phyloP scores from a whole-genome alignment of 2,329 filamentous ascomycete genomes.

The Metarhizium sp. region DNA sequence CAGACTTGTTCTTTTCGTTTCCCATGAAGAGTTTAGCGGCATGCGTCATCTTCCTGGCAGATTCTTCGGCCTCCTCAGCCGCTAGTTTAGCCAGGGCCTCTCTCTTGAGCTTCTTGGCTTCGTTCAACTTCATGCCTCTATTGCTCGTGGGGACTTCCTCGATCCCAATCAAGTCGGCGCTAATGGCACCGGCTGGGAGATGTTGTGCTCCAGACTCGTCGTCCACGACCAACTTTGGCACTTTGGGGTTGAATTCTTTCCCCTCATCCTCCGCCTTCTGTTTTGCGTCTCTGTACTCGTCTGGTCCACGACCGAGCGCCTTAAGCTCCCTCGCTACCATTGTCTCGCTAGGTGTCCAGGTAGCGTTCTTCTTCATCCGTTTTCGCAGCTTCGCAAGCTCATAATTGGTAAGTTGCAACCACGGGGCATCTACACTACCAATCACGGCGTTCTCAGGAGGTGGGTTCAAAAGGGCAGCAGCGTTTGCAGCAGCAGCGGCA shows the following conservation, averaged over 20 bases:
- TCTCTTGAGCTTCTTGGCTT: constrained; percentile 65
- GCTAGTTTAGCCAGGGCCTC: constrained; percentile 54
- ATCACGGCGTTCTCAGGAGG: constrained; percentile 50
- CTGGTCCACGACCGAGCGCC: constrained; percentile 55
- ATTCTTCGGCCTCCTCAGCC: constrained; percentile 52
- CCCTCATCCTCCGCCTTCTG: constrained; percentile 58
- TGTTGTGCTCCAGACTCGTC: constrained; percentile 41
- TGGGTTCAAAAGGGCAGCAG: constrained; percentile 38
- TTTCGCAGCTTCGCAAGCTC: constrained; percentile 64
- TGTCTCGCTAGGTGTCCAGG: constrained; percentile 75
- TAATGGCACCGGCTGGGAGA: constrained; percentile 51
- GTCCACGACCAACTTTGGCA: constrained; percentile 30
- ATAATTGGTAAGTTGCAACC: constrained; percentile 55
- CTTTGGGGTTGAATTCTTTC: constrained; percentile 42
- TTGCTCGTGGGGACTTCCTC: constrained; percentile 59
- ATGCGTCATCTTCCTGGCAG: constrained; percentile 42
- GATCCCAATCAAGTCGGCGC: constrained; percentile 42
- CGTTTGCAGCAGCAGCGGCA: constrained; percentile 30
- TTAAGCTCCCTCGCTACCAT: constrained; percentile 78
- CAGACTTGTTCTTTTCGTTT: constrained; percentile 8
- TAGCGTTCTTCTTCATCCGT: constrained; percentile 85
- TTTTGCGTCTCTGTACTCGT: constrained; percentile 52
- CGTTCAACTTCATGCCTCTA: constrained; percentile 68
- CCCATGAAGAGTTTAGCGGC: constrained; percentile 35
- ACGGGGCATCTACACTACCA: constrained; percentile 52